Conservation (phyloP, 805 yeast genomes). For the Metschnikowia reukaufii region DNA sequence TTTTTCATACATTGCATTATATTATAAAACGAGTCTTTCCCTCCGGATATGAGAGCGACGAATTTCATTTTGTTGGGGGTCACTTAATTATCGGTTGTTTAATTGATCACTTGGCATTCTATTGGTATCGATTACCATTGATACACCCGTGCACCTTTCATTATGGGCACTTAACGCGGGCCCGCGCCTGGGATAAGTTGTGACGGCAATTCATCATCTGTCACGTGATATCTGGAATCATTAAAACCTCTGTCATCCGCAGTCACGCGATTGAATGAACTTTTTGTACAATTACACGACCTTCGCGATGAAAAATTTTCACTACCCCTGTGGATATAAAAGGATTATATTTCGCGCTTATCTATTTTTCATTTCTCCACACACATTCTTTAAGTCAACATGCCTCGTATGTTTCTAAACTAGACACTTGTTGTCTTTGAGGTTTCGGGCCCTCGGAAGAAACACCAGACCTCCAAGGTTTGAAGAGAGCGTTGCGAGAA, state of each 20-base stretch:
- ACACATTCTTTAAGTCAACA: constrained; percentile 36
- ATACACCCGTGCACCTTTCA: neutral
- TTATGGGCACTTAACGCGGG: no score
- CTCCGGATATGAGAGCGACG: constrained; percentile 91
- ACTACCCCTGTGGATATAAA: constrained; percentile 4
- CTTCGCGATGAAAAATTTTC: constrained; percentile 14
- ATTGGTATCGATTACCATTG: neutral
- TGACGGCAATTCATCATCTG: neutral
- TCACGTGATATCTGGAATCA: no score
- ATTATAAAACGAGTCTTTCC: constrained; percentile 93
- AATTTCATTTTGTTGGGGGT: constrained; percentile 63
- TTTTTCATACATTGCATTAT: constrained; percentile 79
- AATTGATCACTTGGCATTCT: neutral
- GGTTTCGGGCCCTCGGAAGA: constrained; percentile 71
- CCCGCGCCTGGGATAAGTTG: no score
- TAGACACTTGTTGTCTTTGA: constrained; percentile 30
- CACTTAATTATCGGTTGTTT: neutral
- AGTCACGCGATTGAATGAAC: neutral
- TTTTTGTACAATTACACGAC: constrained; percentile 8
- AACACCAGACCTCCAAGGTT: constrained; percentile 13
- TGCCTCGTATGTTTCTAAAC: constrained; percentile 58
- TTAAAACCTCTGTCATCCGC: neutral
- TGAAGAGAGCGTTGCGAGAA: constrained; percentile 8
- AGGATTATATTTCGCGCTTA: constrained; percentile 1
- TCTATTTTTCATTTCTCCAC: constrained; percentile 1